Base-by-base conservation (phyloP, 2,329 filamentous ascomycete species). In the Talaromyces sp. region DNA sequence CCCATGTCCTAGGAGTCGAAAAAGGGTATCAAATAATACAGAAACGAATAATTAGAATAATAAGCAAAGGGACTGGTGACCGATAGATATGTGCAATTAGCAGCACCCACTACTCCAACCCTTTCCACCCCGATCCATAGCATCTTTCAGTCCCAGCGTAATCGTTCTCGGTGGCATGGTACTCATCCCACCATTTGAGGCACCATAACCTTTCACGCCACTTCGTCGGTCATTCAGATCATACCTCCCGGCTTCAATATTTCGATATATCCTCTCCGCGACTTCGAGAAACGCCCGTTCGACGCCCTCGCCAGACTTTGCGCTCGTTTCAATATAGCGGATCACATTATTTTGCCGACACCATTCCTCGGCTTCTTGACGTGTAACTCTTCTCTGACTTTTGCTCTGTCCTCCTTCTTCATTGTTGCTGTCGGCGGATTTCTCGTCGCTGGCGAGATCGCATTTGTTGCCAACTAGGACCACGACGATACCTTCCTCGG, bases 391-490 rank as follows among this genome's bases (percentile, higher is more conserved):
- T 62, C 93, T 84, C 77, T 87, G 86, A 60, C 70, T 72, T 18
- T 48, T 60, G 44, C 12, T 50, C 8, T 39, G 37, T 31, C 35
- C 31, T 18, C 7, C 54, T 39, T 5, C 54, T 65, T 63, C 16
- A 80, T 39, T 39, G 21, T 39, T 39, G 16, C 80, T 68, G 69
- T 75, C 68, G n/a, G 46, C 16, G n/a, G 55, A n/a, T 16, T 39
- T 33, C 16, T 65, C 46, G n/a, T 63, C 52, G 4, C 44, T 40
- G 64, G 75, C 66, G 46, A 98, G 82, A 77, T 99, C 95, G 37
- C 86, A 86, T 78, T 99, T 99, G 80, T 99, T 99, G 46, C 95
- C 95, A 5, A 99, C 95, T 5, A 99, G 81, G 21, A 99, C 88
- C 16, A 98, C 91, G 52, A 97, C 91, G 67, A 98, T 97, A 71